Percentiles rank a stretch among this genome's conserved stretches.
Conservation (phyloP, 1,139 yeast genomes). For the Candida sanyaensis region DNA sequence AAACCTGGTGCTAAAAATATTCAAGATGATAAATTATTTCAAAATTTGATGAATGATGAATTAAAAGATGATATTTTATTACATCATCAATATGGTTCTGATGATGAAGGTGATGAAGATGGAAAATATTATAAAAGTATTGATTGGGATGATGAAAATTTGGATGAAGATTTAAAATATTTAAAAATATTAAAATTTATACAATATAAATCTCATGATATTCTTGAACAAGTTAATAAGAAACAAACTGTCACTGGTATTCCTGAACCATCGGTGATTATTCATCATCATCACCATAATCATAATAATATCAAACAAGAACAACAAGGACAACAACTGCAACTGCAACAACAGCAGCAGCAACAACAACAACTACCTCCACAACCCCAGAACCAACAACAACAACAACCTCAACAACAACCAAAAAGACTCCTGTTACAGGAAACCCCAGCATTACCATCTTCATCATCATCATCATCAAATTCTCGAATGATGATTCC, state of each 20-base stretch:
- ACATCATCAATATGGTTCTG: slow-evolving; percentile 31
- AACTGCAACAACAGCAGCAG: not conserved
- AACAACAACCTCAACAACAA: not conserved
- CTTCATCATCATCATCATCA: not conserved
- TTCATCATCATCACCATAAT: slow-evolving; percentile 10
- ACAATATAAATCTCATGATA: slow-evolving; percentile 35
- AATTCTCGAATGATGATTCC: not conserved
- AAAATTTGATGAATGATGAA: slow-evolving; percentile 43
- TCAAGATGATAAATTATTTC: slow-evolving; percentile 41
- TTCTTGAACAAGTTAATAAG: slow-evolving; percentile 11
- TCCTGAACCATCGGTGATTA: slow-evolving; percentile 7
- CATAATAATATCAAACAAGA: slow-evolving; percentile 2
- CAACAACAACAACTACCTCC: not conserved
- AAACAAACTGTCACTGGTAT: slow-evolving; percentile 3
- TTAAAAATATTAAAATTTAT: slow-evolving; percentile 45
- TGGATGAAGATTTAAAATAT: slow-evolving; percentile 52
- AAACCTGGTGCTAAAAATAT: slow-evolving; percentile 20
- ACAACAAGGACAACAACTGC: slow-evolving; percentile 2
- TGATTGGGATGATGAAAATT: slow-evolving; percentile 53
- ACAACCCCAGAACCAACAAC: not conserved
- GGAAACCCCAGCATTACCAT: not conserved
- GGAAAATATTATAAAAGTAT: slow-evolving; percentile 26
- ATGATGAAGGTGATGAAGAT: slow-evolving; percentile 34
- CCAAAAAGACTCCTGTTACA: not conserved
- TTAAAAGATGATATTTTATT: slow-evolving; percentile 40